phyloP scores from a whole-genome alignment of 2,329 filamentous ascomycete species.

The Diaporthe sp. region DNA sequence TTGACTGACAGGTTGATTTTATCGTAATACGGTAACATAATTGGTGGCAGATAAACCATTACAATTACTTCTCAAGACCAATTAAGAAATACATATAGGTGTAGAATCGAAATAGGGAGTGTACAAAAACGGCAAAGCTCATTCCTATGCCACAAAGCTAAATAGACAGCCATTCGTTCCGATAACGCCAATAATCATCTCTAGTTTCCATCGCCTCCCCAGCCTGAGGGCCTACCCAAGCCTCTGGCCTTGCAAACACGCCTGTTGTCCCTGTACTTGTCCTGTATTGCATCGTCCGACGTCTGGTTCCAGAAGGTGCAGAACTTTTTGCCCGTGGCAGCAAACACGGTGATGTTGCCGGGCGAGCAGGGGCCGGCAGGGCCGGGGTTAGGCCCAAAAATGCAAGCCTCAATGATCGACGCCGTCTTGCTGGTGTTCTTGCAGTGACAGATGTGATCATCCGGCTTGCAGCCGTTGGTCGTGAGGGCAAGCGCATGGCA shows the following conservation, averaged over 20 bases:
- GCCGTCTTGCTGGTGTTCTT: slow-evolving; percentile 14
- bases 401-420: not conserved
- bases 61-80: not conserved
- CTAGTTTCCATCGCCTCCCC: not conserved
- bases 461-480: not conserved
- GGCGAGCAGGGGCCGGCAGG: not conserved
- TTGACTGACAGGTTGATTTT: not conserved
- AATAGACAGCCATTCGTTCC: not conserved
- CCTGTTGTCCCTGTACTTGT: not conserved
- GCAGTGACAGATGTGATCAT: slow-evolving; percentile 21
- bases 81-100: not conserved
- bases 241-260: not conserved
- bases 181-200: not conserved
- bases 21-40: not conserved
- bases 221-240: too few species aligned
- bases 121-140: not conserved
- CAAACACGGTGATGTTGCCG: not conserved
- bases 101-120: not conserved
- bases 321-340: not conserved
- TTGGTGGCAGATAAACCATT: not conserved
- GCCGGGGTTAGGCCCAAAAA: not conserved
- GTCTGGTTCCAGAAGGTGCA: slow-evolving; percentile 20
- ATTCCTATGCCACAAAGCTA: not conserved
- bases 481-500: not conserved
- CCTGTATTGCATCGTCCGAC: not conserved